Percentiles rank a stretch among this genome's conserved stretches.
phyloP scores from a whole-genome alignment of 75 land plant genomes.

The Isoetes taiwanensis region DNA sequence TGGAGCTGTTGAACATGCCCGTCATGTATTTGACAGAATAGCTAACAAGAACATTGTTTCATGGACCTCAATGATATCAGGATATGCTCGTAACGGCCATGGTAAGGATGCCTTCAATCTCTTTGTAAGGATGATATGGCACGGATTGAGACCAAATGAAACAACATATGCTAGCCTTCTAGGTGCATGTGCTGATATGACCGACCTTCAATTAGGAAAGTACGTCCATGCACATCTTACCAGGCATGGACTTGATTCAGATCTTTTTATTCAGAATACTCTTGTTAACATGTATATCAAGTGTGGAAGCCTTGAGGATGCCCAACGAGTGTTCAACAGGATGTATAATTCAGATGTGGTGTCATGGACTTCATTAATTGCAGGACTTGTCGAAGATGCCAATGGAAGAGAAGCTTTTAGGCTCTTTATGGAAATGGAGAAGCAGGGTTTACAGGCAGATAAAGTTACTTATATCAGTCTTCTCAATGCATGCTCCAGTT shows the following conservation, averaged over 20 bases:
- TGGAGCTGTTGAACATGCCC: not conserved
- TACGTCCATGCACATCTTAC: slow-evolving; percentile 34
- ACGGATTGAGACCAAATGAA: slow-evolving; percentile 27
- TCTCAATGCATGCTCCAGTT: not conserved
- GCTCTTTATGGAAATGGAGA: not conserved
- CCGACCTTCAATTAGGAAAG: slow-evolving; percentile 21
- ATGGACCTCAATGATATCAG: slow-evolving; percentile 61
- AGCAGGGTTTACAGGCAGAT: not conserved
- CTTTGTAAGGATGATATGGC: slow-evolving; percentile 37
- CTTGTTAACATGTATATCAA: slow-evolving; percentile 42
- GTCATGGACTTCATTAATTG: slow-evolving; percentile 39
- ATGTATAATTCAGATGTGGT: slow-evolving; percentile 33
- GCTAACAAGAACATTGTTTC: slow-evolving; percentile 49
- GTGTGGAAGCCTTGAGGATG: slow-evolving; percentile 31
- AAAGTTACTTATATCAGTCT: not conserved
- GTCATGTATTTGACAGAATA: slow-evolving; percentile 27
- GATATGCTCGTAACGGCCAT: slow-evolving; percentile 37
- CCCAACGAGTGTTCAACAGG: slow-evolving; percentile 16
- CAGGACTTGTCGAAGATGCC: slow-evolving; percentile 12
- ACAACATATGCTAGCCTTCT: slow-evolving; percentile 41
- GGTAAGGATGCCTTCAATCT: slow-evolving; percentile 46
- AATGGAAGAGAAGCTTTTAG: not conserved
- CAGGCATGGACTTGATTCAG: slow-evolving; percentile 12
- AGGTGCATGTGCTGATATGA: slow-evolving; percentile 17
- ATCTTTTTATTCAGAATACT: slow-evolving; percentile 28